Evolutionary conservation across 345 rosid genomes (phyloP).

Genomic region (Pistacia atlantica): DNA sequence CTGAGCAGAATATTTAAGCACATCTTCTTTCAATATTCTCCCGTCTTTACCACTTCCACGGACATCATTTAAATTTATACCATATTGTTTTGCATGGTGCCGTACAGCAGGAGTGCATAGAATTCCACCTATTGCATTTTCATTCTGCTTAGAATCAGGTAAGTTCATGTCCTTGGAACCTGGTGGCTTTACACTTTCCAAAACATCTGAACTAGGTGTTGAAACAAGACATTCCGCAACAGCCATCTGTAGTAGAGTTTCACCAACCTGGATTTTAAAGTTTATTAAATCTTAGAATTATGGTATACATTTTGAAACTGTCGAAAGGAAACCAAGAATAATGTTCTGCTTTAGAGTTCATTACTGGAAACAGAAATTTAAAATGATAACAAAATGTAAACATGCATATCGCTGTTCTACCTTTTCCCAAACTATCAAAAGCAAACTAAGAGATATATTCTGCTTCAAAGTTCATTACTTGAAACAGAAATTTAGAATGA

Average conservation of each 20-base stretch:
- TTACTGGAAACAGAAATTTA: conserved; percentile 3
- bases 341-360: background rate
- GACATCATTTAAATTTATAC: conserved; percentile 57
- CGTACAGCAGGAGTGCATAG: conserved; percentile 84
- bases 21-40: conserved; percentile 79
- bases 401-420: background rate
- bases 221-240: conserved; percentile 52
- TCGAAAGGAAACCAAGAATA: background rate
- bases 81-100: conserved; percentile 73
- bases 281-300: conserved; percentile 19
- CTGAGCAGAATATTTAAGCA: conserved; percentile 54
- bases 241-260: conserved; percentile 71
- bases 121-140: conserved; percentile 44
- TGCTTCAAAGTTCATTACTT: background rate
- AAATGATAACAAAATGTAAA: background rate
- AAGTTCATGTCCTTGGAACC: conserved; percentile 23
- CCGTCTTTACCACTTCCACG: conserved; percentile 76
- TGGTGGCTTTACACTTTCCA: conserved; percentile 22
- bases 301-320: background rate
- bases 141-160: conserved; percentile 26
- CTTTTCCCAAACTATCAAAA: background rate
- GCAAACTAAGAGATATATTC: background rate
- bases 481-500: no score
- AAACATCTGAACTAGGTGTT: conserved; percentile 17
- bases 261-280: conserved; percentile 71